Evolutionary conservation across 148 eudicot genomes (phyloP).

Genomic region (Vaccinium darrowii): DNA sequence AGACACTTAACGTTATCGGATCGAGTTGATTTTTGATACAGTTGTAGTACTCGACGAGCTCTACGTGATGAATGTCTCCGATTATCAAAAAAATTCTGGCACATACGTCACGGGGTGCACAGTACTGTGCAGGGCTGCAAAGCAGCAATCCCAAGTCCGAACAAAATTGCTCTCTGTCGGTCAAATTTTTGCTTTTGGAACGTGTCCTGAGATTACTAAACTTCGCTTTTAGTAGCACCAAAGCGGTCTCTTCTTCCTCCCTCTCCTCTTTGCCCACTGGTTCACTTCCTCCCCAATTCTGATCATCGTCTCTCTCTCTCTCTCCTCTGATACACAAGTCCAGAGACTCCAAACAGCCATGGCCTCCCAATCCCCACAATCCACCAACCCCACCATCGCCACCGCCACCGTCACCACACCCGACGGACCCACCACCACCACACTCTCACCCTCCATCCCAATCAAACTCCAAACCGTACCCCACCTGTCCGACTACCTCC

Average conservation of each 20-base stretch:
- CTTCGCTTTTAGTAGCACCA: too few relatives aligned
- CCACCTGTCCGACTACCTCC: slow-evolving; percentile 37
- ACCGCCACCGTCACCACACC: not conserved
- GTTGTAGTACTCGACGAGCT: too few relatives aligned
- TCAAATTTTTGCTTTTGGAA: too few relatives aligned
- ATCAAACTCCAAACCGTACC: slow-evolving; percentile 25
- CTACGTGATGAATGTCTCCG: too few relatives aligned
- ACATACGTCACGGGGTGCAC: too few relatives aligned
- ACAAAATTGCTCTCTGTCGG: too few relatives aligned
- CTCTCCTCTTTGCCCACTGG: not conserved
- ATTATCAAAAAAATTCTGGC: too few relatives aligned
- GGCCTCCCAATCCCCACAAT: not conserved
- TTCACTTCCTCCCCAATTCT: not conserved
- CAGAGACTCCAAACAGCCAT: not conserved
- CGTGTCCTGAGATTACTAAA: too few relatives aligned
- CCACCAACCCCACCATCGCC: not conserved
- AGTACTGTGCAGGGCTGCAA: too few relatives aligned
- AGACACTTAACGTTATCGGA: too few relatives aligned
- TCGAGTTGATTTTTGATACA: too few relatives aligned
- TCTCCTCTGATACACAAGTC: not conserved
- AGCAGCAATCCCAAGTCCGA: too few relatives aligned
- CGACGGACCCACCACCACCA: not conserved
- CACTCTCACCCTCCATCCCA: slow-evolving; percentile 4
- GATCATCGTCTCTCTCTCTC: not conserved
- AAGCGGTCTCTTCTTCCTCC: not conserved